Base-by-base conservation (phyloP, 1,284 basidiomycete species). In the Puccinia horiana region DNA sequence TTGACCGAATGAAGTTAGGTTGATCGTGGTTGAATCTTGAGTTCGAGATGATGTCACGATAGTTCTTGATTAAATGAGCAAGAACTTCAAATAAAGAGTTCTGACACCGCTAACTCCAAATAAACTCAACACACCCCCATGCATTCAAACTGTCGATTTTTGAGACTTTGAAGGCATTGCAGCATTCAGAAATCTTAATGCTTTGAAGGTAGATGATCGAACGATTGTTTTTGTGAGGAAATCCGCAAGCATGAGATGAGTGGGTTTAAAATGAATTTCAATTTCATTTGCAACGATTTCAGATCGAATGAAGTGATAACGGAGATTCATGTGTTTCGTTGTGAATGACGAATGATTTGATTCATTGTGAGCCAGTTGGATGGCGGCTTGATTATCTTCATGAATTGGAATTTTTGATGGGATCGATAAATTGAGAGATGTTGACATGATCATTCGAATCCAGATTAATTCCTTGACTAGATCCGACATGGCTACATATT, bases 181-280 rank as follows among this genome's bases (percentile, higher is more conserved):
- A 18, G 61, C 35, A 29, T 42, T 18, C 2, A 67, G 63, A 23
- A 37, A 2, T 40, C 63, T 9, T 4, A 63, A 26, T 6, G n/a
- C 58, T 5, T 32, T 29, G 26, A 20, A 63, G 32, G 6, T 63
- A 5, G 35, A 67, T 11, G 63, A 52, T 14, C 58, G 29, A 56
- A 40, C n/a, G 23, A 89, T 84, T 0, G 87, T 77, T 76, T 89
- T 90, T 1, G 88, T 90, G 63, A 90, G 84, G 18, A 89, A 85
- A 84, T 89, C 87, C 9, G 89, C 87, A 11, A 86, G 40, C 70
- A 88, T 88, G 1, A 87, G 85, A 0, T 83, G 72, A 0, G 86
- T 85, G 0, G 85, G 78, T 47, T 87, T 83, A 67, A 88, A 87
- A 0, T 82, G 23, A 6, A 89, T 49, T 32, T 14, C 3, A 11